These are phyloP conservation scores for Podaxis pistillaris DNA, from an alignment of 768 basidiomycete genomes.

Conservation along the genomic window DNA sequence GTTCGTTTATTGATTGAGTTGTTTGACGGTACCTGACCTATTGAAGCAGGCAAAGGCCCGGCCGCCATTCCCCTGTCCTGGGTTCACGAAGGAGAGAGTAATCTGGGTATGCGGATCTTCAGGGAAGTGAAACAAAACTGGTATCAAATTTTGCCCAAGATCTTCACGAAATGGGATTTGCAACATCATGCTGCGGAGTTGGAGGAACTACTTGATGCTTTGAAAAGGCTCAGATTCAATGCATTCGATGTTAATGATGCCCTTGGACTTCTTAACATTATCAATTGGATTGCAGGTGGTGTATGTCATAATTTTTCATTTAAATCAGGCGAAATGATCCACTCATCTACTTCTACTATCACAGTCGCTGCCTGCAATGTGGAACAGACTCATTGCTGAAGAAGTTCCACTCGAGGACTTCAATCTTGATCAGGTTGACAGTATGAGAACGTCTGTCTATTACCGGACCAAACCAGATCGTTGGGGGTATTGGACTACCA, in stretches of 20 bases:
- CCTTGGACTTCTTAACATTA: neutral
- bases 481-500: neutral
- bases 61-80: neutral
- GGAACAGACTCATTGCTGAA: neutral
- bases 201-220: neutral
- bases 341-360: neutral
- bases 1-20: neutral
- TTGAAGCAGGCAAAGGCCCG: neutral
- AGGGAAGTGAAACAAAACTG: neutral
- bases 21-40: no score
- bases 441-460: neutral
- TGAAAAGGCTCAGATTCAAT: neutral
- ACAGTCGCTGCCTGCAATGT: neutral
- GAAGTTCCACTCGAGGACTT: neutral
- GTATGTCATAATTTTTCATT: neutral
- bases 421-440: neutral
- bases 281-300: neutral
- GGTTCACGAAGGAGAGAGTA: neutral
- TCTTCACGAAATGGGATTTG: neutral
- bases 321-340: neutral
- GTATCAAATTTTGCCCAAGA: neutral
- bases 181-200: neutral
- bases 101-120: neutral
- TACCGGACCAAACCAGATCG: neutral
- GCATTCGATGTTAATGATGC: conserved; percentile 1